Evolutionary conservation across 2,329 filamentous ascomycete species (phyloP).

Genomic region (Trichocomaceae sp.): DNA sequence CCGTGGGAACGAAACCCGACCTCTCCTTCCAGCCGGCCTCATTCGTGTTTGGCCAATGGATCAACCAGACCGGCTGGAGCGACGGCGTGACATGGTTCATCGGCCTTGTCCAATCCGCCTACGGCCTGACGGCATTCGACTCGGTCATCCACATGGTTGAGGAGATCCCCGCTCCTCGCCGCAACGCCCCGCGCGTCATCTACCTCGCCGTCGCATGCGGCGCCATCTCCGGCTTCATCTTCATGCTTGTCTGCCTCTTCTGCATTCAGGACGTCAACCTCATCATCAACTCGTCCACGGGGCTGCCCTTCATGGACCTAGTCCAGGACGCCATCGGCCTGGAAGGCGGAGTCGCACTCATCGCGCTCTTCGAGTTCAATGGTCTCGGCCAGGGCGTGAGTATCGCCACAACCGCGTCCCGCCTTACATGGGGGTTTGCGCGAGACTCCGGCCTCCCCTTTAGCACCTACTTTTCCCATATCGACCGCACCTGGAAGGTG

Average conservation of each 20-base stretch:
- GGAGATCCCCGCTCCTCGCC: conserved; percentile 42
- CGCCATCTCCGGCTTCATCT: conserved; percentile 48
- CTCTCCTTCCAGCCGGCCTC: conserved; percentile 44
- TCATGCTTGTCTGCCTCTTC: conserved; percentile 52
- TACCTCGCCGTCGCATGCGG: conserved; percentile 47
- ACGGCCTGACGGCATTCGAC: conserved; percentile 53
- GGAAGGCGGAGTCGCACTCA: conserved; percentile 42
- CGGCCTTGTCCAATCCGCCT: conserved; percentile 52
- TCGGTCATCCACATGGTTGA: conserved; percentile 52
- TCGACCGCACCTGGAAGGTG: conserved; percentile 47
- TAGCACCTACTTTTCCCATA: conserved; percentile 31
- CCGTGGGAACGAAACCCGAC: conserved; percentile 42
- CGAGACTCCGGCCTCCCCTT: conserved; percentile 38
- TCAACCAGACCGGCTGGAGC: conserved; percentile 48
- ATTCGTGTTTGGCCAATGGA: conserved; percentile 51
- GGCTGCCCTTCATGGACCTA: conserved; percentile 55
- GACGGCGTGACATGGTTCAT: conserved; percentile 54
- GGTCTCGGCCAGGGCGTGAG: conserved; percentile 45
- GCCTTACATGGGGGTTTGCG: conserved; percentile 52
- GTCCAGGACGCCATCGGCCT: conserved; percentile 50
- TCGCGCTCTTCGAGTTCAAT: conserved; percentile 46
- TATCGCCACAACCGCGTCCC: conserved; percentile 50
- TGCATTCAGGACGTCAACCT: conserved; percentile 45
- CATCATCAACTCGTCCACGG: conserved; percentile 41
- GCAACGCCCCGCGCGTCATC: conserved; percentile 47